Base-by-base conservation (phyloP, 2,329 filamentous ascomycete genomes). In the Sporothrix luriei region DNA sequence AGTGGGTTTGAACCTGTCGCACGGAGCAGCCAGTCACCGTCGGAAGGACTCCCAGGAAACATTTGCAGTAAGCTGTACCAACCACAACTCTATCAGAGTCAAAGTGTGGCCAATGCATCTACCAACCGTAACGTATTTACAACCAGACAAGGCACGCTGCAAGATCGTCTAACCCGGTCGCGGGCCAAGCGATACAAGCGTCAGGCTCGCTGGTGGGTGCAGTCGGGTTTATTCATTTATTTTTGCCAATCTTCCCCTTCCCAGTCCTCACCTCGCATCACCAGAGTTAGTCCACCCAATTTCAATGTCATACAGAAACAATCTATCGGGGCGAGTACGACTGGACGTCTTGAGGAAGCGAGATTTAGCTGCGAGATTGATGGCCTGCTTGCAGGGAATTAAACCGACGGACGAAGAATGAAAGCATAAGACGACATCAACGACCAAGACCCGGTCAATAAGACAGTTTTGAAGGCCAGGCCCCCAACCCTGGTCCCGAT, bases 101-200 rank as follows among this genome's bases (percentile, higher is more conserved):
- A 43, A 43, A 16, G 14, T 48, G 51, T 46, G 24, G 51, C 29
- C 51, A 24, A 21, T 52, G 21, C 48, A 11, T 21, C 11, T 10
- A 21, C 38, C 38, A 38, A 1, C 40, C 40, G 57, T 26, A 46
- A 38, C 33, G 24, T 19, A 38, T 62, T 67, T 24, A 14, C 40
- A n/a, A 26, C 4, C 48, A 54, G 16, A 24, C 29, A 26, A 43
- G 14, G 21, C n/a, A 38, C n/a, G 64, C 49, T 67, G 65, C 65
- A 29, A 43, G 51, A 48, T 55, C 65, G 65, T 67, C 65, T 67
- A 67, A 38, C 62, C 48, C 3, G 21, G 57, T 62, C 38, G 57
- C 26, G 57, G n/a, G 62, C 46, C 64, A 29, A 54, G 65, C 48
- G 38, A 21, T 29, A 57, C 65, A 21, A 54, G 40, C 40, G 40